These are phyloP conservation scores for Plasmodium fragile DNA, from an alignment of 169 alveolate species.

Conservation along the genomic window DNA sequence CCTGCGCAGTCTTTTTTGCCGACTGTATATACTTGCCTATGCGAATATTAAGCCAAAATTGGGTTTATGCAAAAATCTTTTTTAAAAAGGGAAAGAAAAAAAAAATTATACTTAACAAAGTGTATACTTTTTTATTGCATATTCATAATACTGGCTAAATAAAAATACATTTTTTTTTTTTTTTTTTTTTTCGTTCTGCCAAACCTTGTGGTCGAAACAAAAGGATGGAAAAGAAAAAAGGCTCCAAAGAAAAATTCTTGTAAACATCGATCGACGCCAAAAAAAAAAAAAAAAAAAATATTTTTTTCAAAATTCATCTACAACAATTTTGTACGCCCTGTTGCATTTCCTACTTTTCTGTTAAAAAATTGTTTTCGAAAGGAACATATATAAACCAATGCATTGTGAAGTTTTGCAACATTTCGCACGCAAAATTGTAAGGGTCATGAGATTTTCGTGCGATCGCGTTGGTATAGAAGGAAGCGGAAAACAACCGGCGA, in stretches of 20 bases:
- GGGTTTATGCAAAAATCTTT: not conserved
- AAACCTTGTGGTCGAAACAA: not conserved
- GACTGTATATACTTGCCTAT: not conserved
- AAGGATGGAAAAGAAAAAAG: not conserved
- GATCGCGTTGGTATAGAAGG: not conserved
- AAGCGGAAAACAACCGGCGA: not conserved
- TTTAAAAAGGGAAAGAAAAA: not conserved
- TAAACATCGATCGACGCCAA: not conserved
- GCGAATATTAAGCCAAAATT: not conserved
- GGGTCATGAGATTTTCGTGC: not conserved
- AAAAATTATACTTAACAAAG: not conserved
- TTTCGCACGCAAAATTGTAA: not conserved
- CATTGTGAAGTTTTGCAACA: not conserved
- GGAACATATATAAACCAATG: not conserved
- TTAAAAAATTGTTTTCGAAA: not conserved
- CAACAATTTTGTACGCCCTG: slow-evolving; percentile 6
- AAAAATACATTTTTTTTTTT: not conserved
- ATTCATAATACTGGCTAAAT: not conserved
- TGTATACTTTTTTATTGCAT: not conserved
- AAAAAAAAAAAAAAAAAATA: not conserved
- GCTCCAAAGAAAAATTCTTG: not conserved
- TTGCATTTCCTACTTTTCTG: not conserved
- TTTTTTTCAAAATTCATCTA: not conserved
- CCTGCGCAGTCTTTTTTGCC: not conserved
- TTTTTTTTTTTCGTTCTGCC: not conserved